Percentiles rank a stretch among this genome's conserved stretches.
Evolutionary conservation across 345 rosid genomes (phyloP).

Genomic region (Hirschfeldia incana): DNA sequence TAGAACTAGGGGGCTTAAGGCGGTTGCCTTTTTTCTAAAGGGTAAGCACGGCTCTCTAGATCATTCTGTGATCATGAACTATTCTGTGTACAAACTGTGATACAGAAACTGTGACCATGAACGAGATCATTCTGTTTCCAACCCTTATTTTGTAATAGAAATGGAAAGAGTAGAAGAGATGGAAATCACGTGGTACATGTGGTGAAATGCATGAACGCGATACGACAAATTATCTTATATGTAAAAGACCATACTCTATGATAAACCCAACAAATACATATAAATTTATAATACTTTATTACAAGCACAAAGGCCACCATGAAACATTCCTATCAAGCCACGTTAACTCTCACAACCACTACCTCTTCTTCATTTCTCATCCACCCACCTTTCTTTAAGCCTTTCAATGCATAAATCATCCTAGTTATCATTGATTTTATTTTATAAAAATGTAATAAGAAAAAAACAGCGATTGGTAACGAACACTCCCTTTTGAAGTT

Average conservation of each 20-base stretch:
- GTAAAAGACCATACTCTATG: background rate
- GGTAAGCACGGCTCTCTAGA: too few relatives aligned
- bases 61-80: too few relatives aligned
- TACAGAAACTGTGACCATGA: background rate
- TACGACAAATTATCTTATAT: background rate
- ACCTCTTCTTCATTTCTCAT: conserved; percentile 31
- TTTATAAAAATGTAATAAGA: background rate
- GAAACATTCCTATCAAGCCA: conserved; percentile 37
- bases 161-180: background rate
- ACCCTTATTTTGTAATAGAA: background rate
- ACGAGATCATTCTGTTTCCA: background rate
- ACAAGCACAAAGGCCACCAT: conserved; percentile 10
- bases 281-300: background rate
- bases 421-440: background rate
- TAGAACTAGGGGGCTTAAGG: too few relatives aligned
- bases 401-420: conserved; percentile 7
- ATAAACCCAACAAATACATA: background rate
- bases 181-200: conserved; percentile 31
- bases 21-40: too few relatives aligned
- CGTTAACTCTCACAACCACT: conserved; percentile 29
- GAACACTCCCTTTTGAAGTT: too few relatives aligned
- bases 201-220: conserved; percentile 27
- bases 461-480: too few relatives aligned
- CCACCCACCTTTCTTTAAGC: conserved; percentile 28
- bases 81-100: too few relatives aligned